Conservation (phyloP, 1,139 yeast species). For the Taphrina populina region DNA sequence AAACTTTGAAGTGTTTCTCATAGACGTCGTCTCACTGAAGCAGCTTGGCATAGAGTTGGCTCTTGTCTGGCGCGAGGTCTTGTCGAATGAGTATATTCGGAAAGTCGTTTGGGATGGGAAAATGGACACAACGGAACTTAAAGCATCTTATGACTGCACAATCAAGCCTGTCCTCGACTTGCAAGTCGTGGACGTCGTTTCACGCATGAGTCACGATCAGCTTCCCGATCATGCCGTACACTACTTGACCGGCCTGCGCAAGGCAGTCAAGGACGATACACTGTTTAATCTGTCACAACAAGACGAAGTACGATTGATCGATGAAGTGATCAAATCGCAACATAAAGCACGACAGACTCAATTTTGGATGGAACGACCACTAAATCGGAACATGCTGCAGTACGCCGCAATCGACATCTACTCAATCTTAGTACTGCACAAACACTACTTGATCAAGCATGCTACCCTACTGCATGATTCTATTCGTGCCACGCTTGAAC, state of each 20-base stretch:
- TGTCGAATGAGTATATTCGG: neutral
- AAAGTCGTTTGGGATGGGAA: slow-evolving; percentile 14
- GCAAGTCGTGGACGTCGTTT: neutral
- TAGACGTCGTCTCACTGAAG: neutral
- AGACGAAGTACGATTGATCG: neutral
- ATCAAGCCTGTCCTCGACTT: slow-evolving; percentile 3
- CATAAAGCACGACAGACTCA: neutral
- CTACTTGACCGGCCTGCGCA: neutral
- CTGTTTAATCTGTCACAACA: neutral
- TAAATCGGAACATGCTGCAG: slow-evolving; percentile 1
- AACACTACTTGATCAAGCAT: neutral
- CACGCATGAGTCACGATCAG: neutral
- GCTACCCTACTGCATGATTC: neutral
- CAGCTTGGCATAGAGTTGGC: neutral
- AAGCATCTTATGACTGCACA: neutral
- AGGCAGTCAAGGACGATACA: neutral
- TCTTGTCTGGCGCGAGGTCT: neutral
- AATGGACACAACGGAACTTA: slow-evolving; percentile 2
- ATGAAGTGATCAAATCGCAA: slow-evolving; percentile 1
- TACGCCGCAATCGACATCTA: slow-evolving; percentile 9
- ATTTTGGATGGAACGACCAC: neutral
- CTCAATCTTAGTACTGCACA: slow-evolving; percentile 1
- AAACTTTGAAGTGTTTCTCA: neutral
- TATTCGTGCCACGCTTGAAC: neutral
- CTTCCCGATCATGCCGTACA: neutral